phyloP scores from a whole-genome alignment of 179 eudicot genomes.

The Carnegiea gigantea region DNA sequence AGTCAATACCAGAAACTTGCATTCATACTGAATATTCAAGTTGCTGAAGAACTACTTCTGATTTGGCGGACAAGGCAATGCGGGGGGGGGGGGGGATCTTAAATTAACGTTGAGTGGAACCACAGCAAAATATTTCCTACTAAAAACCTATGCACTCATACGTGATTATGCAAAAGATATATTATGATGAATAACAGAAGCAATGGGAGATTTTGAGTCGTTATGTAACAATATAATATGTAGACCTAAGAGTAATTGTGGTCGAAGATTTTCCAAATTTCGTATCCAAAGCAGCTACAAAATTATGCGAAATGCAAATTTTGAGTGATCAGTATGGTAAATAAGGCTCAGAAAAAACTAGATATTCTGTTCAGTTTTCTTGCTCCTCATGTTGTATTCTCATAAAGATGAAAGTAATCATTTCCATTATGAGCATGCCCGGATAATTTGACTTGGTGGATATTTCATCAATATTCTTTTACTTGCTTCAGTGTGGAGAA shows the following conservation, averaged over 20 bases:
- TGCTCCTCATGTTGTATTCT: neutral
- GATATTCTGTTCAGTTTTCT: neutral
- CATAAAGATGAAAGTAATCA: neutral
- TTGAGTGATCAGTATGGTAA: neutral
- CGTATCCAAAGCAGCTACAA: too few relatives aligned
- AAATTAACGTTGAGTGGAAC: too few relatives aligned
- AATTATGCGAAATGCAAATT: slow-evolving; percentile 3
- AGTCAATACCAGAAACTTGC: too few relatives aligned
- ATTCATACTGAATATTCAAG: neutral
- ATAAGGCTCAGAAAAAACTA: neutral
- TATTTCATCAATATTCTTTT: slow-evolving; percentile 24
- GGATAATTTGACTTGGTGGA: slow-evolving; percentile 4
- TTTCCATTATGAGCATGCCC: neutral
- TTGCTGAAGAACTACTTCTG: neutral
- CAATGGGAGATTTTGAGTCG: neutral
- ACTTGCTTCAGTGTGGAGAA: slow-evolving; percentile 65
- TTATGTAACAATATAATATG: too few relatives aligned
- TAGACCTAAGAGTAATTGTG: too few relatives aligned
- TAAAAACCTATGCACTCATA: neutral
- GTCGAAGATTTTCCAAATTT: too few relatives aligned
- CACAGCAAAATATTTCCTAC: neutral
- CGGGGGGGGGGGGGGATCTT: too few relatives aligned
- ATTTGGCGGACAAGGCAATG: neutral
- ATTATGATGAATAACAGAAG: neutral
- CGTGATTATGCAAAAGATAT: neutral